A percentile compares a stretch with the other conserved stretches of the same genome.
phyloP scores from a whole-genome alignment of 176 grass and related monocot species.

The Rhynchospora breviuscula region DNA sequence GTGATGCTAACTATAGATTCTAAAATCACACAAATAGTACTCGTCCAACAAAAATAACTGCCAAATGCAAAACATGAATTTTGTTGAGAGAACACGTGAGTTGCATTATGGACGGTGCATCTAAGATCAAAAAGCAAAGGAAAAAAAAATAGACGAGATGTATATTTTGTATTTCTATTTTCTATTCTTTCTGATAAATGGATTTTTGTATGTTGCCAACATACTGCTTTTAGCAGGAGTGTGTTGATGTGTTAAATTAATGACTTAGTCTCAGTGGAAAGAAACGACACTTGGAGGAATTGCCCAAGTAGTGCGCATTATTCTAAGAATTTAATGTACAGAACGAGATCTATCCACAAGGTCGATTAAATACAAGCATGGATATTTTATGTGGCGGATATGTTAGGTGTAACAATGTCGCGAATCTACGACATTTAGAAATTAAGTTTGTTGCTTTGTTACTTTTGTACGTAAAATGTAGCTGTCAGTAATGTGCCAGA shows the following conservation, averaged over 20 bases:
- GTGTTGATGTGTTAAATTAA: slow-evolving; percentile 8
- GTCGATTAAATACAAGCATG: not conserved
- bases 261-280: not conserved
- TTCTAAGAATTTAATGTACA: slow-evolving; percentile 19
- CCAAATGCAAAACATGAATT: not conserved
- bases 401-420: not conserved
- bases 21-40: not conserved
- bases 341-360: slow-evolving; percentile 15
- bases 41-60: not conserved
- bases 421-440: not conserved
- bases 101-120: not conserved
- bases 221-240: slow-evolving; percentile 15
- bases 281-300: not conserved
- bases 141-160: not conserved
- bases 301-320: slow-evolving; percentile 20
- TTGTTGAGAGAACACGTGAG: not conserved
- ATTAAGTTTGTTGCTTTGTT: not conserved
- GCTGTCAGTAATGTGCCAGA: not conserved
- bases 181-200: not conserved
- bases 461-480: not conserved
- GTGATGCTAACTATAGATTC: not conserved
- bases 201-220: not conserved
- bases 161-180: not conserved
- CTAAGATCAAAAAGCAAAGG: not conserved
- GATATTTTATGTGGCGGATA: not conserved